Percentiles rank a stretch among this genome's conserved stretches.
Conservation (phyloP, 305 asterid species). For the Salvia sclarea region DNA sequence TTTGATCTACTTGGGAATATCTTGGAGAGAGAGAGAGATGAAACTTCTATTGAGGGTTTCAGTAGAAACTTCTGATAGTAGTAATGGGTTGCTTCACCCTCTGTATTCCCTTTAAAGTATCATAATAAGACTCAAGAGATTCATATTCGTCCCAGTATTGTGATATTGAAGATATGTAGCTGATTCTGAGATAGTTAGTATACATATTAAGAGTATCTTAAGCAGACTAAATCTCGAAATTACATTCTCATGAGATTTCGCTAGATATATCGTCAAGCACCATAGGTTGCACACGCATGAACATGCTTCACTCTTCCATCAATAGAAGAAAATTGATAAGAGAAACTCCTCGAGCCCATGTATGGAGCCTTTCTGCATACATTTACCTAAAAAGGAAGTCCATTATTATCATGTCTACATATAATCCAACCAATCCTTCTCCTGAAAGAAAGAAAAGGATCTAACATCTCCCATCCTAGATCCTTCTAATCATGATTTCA, state of each 20-base stretch:
- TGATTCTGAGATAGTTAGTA: not conserved
- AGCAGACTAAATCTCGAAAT: not conserved
- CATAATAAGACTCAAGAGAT: not conserved
- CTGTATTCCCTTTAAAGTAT: not conserved
- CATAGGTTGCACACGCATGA: not conserved
- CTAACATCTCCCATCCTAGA: not conserved
- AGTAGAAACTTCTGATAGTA: not conserved
- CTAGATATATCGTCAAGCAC: conserved; percentile 8
- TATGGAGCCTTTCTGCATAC: too few species aligned
- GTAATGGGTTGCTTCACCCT: not conserved
- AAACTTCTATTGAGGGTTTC: not conserved
- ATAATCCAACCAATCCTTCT: too few species aligned
- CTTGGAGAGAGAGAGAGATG: not conserved
- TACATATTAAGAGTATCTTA: not conserved
- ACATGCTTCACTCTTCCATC: not conserved
- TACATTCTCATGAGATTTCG: conserved; percentile 6
- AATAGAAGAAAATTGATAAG: not conserved
- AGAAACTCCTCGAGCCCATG: not conserved
- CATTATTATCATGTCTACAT: too few species aligned
- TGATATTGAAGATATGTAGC: not conserved
- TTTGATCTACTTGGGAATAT: not conserved
- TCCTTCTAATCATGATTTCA: not conserved
- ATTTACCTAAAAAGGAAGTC: too few species aligned
- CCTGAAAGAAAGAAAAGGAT: too few species aligned
- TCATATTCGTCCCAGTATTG: not conserved